phyloP scores from a whole-genome alignment of 176 grass and related monocot genomes.

The Hsuehochloa calcarea region DNA sequence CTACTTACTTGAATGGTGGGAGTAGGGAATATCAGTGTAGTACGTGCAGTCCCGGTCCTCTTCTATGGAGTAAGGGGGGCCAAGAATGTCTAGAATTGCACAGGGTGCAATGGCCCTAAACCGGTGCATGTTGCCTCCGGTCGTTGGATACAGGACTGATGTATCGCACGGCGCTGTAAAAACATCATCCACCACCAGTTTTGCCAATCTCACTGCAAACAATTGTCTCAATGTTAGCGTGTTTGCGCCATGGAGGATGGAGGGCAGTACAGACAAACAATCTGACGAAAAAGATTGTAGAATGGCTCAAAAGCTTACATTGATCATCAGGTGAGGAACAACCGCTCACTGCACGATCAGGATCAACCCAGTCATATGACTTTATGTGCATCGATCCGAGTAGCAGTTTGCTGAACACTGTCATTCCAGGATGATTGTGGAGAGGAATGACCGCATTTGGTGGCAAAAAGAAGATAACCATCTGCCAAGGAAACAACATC shows the following conservation, averaged over 20 bases:
- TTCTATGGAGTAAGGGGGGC: conserved; percentile 71
- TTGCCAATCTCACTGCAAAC: conserved; percentile 58
- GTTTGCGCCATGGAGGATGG: neutral
- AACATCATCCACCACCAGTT: conserved; percentile 61
- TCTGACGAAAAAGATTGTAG: neutral
- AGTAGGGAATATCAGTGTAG: conserved; percentile 53
- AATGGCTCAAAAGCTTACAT: conserved; percentile 15
- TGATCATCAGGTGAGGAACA: neutral
- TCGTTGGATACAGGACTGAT: conserved; percentile 69
- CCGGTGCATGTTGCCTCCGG: conserved; percentile 84
- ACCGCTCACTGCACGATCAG: neutral
- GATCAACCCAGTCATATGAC: conserved; percentile 78
- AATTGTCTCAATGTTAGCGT: neutral
- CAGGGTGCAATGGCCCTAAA: conserved; percentile 58
- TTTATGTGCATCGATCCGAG: conserved; percentile 77
- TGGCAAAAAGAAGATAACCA: conserved; percentile 83
- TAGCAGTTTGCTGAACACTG: conserved; percentile 86
- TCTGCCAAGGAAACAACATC: conserved; percentile 38
- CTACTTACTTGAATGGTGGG: conserved; percentile 46
- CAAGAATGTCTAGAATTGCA: conserved; percentile 71
- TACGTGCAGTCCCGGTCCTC: conserved; percentile 86
- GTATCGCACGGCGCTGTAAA: conserved; percentile 70
- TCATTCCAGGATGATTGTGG: conserved; percentile 94
- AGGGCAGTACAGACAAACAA: neutral
- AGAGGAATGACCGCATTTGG: conserved; percentile 75